Conservation (phyloP, 768 basidiomycete genomes). For the Mycena latifolia region DNA sequence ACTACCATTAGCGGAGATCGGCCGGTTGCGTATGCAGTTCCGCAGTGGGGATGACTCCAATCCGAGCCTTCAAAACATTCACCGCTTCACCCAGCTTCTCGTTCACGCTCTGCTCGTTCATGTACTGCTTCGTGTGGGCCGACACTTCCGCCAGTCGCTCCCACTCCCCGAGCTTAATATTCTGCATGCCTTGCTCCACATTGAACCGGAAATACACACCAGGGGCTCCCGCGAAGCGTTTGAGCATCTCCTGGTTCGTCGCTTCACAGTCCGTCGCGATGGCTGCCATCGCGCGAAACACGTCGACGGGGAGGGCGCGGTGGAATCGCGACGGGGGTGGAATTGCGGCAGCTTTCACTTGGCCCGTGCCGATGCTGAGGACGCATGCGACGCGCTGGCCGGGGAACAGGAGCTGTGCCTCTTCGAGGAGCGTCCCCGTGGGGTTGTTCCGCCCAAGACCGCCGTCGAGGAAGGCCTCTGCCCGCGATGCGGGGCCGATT, state of each 20-base stretch:
- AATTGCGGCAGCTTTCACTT: background rate
- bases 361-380: background rate
- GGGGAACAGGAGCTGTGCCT: no score
- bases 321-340: background rate
- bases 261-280: background rate
- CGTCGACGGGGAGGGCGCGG: background rate
- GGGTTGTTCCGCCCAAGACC: background rate
- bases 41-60: no score
- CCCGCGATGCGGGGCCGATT: conserved; percentile 8
- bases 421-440: no score
- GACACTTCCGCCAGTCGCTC: no score
- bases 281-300: background rate
- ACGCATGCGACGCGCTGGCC: background rate
- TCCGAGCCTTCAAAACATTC: no score
- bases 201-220: conserved; percentile 4
- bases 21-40: no score
- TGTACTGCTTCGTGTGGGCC: no score
- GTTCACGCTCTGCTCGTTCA: no score
- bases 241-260: no score
- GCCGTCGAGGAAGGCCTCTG: conserved; percentile 1
- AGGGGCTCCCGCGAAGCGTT: background rate
- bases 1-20: no score
- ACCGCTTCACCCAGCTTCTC: no score
- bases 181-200: background rate
- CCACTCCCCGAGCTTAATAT: no score